Conservation (phyloP, 164 flowering plant genomes). For the Berberis thunbergii region DNA sequence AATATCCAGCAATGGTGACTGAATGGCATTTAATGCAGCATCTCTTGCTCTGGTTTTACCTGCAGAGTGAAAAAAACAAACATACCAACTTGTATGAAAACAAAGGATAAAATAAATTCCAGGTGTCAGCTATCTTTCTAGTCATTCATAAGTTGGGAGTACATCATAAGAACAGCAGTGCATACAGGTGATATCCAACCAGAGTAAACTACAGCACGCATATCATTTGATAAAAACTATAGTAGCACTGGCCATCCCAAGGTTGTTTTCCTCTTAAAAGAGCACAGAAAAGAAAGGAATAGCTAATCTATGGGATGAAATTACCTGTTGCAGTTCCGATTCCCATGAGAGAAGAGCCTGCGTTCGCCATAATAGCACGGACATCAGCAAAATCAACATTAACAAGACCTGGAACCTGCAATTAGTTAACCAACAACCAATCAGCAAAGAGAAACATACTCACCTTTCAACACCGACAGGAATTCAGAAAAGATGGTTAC, state of each 20-base stretch:
- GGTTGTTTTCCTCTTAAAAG: too few species aligned
- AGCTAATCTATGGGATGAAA: neutral
- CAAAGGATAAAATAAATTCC: neutral
- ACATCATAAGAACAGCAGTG: neutral
- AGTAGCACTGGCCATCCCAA: too few species aligned
- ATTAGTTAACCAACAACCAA: neutral
- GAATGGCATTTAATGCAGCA: conserved; percentile 88
- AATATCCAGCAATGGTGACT: conserved; percentile 75
- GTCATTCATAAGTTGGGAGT: neutral
- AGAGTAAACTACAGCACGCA: too few species aligned
- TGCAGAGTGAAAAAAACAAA: conserved; percentile 16
- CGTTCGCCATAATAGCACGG: conserved; percentile 69
- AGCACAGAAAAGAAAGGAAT: neutral
- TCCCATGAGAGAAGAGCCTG: conserved; percentile 74
- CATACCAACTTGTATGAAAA: neutral
- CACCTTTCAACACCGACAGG: too few species aligned
- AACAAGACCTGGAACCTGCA: conserved; percentile 62
- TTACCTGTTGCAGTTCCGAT: conserved; percentile 73
- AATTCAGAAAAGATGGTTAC: too few species aligned
- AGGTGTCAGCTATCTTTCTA: neutral
- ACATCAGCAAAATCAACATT: conserved; percentile 83
- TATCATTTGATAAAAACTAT: too few species aligned
- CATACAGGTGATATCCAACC: too few species aligned
- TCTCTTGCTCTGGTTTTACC: conserved; percentile 93
- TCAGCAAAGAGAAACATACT: neutral